These are phyloP conservation scores for Phyllostachys edulis DNA, from an alignment of 176 grass and related monocot species.

Conservation along the genomic window DNA sequence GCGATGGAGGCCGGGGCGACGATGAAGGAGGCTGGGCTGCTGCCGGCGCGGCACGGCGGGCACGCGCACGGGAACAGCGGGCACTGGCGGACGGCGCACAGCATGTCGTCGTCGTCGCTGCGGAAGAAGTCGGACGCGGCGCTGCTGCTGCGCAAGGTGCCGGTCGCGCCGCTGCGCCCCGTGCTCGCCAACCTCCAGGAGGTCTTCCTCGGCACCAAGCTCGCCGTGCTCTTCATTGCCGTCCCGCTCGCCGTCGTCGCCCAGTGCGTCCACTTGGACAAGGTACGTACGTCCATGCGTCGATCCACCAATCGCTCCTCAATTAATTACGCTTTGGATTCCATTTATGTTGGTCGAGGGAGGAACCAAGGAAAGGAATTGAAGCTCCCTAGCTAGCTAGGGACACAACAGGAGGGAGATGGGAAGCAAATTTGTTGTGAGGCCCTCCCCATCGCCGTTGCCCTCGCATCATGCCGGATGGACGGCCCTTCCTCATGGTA, in stretches of 20 bases:
- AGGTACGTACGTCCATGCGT: conserved; percentile 26
- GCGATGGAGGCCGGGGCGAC: conserved; percentile 22
- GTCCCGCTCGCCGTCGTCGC: conserved; percentile 71
- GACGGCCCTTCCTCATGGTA: too few species aligned
- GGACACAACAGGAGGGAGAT: neutral
- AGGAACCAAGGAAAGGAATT: neutral
- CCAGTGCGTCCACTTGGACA: conserved; percentile 46
- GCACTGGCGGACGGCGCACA: conserved; percentile 66
- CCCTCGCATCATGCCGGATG: too few species aligned
- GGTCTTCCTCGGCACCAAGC: conserved; percentile 90
- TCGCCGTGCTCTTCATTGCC: conserved; percentile 72
- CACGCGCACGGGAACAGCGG: conserved; percentile 35
- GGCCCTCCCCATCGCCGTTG: too few species aligned
- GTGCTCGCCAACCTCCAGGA: conserved; percentile 78
- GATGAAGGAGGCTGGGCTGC: conserved; percentile 25
- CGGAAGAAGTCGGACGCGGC: conserved; percentile 74
- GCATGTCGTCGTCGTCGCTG: conserved; percentile 75
- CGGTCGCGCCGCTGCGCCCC: conserved; percentile 35
- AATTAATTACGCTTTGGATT: too few species aligned
- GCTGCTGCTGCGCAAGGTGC: conserved; percentile 74
- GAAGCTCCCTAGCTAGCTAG: too few species aligned
- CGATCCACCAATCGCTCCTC: too few species aligned
- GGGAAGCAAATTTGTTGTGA: too few species aligned
- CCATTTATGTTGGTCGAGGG: too few species aligned
- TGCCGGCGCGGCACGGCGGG: neutral